These are phyloP conservation scores for Cercophora scortea DNA, from an alignment of 495 filamentous ascomycete species.

Conservation along the genomic window DNA sequence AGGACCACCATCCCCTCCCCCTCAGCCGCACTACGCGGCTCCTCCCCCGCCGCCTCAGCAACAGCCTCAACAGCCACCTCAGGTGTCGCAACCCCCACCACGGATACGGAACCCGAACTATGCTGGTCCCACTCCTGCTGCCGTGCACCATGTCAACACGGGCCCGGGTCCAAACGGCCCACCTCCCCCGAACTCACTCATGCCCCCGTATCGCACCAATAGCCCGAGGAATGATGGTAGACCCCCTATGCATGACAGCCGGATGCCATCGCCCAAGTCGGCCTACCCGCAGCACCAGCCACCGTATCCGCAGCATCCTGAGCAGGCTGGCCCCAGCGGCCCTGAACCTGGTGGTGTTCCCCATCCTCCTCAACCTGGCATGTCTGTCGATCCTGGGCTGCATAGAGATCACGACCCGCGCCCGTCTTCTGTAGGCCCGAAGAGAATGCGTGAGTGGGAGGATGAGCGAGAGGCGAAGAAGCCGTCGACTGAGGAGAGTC, in stretches of 20 bases:
- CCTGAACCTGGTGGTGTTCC: conserved; percentile 75
- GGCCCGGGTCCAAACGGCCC: conserved; percentile 23
- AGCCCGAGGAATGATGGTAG: conserved; percentile 74
- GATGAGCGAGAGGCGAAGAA: conserved; percentile 76
- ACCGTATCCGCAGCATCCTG: conserved; percentile 62
- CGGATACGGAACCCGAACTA: conserved; percentile 68
- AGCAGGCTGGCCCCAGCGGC: conserved; percentile 48
- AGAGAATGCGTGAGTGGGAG: conserved; percentile 87
- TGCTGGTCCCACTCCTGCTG: conserved; percentile 52
- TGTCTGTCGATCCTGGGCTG: conserved; percentile 59
- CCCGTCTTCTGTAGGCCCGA: conserved; percentile 69
- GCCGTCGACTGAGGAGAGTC: conserved; percentile 76
- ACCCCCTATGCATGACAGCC: conserved; percentile 76
- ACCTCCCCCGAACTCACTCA: conserved; percentile 61
- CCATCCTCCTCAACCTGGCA: conserved; percentile 62
- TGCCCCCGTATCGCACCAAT: conserved; percentile 62
- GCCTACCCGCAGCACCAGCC: conserved; percentile 73
- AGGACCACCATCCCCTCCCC: conserved; percentile 37
- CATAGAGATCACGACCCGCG: conserved; percentile 68
- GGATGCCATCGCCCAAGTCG: conserved; percentile 75
- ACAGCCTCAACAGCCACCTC: conserved; percentile 38
- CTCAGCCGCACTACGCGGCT: conserved; percentile 55
- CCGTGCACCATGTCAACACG: conserved; percentile 25
- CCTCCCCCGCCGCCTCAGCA: conserved; percentile 50
- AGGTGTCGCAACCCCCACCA: conserved; percentile 21